Percentiles rank a stretch among this genome's conserved stretches.
phyloP scores from a whole-genome alignment of 495 filamentous ascomycete species.

The Podospora pseudopauciseta region DNA sequence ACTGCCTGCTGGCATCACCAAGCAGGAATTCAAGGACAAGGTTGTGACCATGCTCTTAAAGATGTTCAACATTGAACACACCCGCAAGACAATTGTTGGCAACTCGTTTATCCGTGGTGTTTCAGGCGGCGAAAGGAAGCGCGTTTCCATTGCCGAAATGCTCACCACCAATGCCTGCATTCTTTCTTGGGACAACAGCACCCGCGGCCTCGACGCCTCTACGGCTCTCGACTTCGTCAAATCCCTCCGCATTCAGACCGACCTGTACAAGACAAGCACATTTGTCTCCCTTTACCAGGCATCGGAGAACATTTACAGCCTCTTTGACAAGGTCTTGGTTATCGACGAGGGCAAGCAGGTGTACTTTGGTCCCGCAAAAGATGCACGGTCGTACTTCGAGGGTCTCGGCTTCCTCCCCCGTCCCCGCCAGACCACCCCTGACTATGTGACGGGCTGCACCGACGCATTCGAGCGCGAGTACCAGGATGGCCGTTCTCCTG shows the following conservation, averaged over 20 bases:
- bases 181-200: conserved; percentile 79
- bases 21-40: conserved; percentile 65
- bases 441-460: conserved; percentile 82
- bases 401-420: conserved; percentile 72
- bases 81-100: conserved; percentile 74
- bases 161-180: conserved; percentile 71
- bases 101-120: conserved; percentile 77
- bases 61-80: conserved; percentile 88
- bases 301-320: conserved; percentile 75
- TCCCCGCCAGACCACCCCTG: conserved; percentile 79
- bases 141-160: conserved; percentile 68
- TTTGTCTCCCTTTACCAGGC: conserved; percentile 84
- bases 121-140: conserved; percentile 81
- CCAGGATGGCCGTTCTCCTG: conserved; percentile 55
- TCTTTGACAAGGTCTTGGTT: conserved; percentile 85
- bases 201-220: conserved; percentile 76
- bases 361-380: conserved; percentile 68
- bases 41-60: conserved; percentile 68
- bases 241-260: conserved; percentile 71
- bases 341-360: conserved; percentile 76
- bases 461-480: conserved; percentile 80
- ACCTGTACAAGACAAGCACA: conserved; percentile 73
- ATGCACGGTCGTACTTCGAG: conserved; percentile 77
- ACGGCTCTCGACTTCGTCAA: conserved; percentile 73
- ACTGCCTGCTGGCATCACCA: conserved; percentile 61